These are phyloP conservation scores for Aureobasidium mangrovei DNA, from an alignment of 2,329 filamentous ascomycete genomes.

Conservation along the genomic window DNA sequence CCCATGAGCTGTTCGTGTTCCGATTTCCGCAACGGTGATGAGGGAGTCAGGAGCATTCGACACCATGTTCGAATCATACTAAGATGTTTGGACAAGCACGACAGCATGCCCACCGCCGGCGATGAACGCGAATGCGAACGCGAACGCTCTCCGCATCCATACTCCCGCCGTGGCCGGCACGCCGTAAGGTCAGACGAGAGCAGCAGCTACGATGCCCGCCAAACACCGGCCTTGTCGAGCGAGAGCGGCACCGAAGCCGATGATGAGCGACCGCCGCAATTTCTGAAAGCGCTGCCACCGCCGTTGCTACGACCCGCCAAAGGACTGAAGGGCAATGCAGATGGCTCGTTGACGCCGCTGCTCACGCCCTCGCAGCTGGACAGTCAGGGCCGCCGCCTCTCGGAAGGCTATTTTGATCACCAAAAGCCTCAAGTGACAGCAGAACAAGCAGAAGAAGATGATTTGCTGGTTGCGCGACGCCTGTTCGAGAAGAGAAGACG, in stretches of 20 bases:
- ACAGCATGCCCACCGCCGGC: conserved; percentile 7
- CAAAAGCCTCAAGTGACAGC: conserved; percentile 9
- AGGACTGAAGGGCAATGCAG: conserved; percentile 54
- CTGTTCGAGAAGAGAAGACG: conserved; percentile 79
- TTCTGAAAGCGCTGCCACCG: conserved; percentile 75
- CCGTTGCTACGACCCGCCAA: conserved; percentile 66
- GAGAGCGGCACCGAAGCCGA: conserved; percentile 94
- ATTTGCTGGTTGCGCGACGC: conserved; percentile 46
- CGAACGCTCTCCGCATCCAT: conserved; percentile 16
- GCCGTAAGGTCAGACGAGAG: background rate
- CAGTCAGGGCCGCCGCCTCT: conserved; percentile 34
- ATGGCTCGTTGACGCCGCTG: conserved; percentile 31
- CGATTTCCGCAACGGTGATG: background rate
- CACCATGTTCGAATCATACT: too few relatives aligned
- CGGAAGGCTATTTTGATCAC: conserved; percentile 30
- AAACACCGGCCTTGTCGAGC: conserved; percentile 49
- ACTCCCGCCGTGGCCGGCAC: conserved; percentile 10
- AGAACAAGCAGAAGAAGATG: conserved; percentile 31
- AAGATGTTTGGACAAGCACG: background rate
- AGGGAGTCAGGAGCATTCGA: too few relatives aligned
- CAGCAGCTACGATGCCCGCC: conserved; percentile 17
- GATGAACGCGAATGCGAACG: conserved; percentile 9
- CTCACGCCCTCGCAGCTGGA: conserved; percentile 41
- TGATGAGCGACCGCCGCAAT: conserved; percentile 63
- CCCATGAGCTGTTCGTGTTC: conserved; percentile 1